Evolutionary conservation across 495 filamentous ascomycete species (phyloP).

Genomic region (Podospora bellae-mahoneyi): DNA sequence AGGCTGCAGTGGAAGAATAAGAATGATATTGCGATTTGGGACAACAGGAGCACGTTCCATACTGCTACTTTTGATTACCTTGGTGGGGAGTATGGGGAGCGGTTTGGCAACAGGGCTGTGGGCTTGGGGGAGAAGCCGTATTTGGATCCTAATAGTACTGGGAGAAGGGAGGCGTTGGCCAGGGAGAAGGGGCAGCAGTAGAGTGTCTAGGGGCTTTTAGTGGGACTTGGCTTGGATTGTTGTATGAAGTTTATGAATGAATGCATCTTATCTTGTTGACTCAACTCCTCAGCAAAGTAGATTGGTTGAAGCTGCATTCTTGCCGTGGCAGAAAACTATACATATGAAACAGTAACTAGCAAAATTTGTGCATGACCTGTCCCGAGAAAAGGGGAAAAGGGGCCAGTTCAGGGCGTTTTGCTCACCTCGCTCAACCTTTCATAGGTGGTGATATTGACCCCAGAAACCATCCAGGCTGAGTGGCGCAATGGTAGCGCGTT

Average conservation of each 20-base stretch:
- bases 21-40: constrained; percentile 72
- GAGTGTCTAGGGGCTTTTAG: neutral
- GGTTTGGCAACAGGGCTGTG: constrained; percentile 60
- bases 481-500: constrained; percentile 15
- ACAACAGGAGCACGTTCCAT: constrained; percentile 67
- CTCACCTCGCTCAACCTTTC: neutral
- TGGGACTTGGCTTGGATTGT: neutral
- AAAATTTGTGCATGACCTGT: too few species aligned
- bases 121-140: constrained; percentile 65
- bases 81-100: constrained; percentile 49
- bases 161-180: constrained; percentile 51
- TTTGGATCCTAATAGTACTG: constrained; percentile 57
- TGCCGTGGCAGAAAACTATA: too few species aligned
- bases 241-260: neutral
- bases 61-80: constrained; percentile 64
- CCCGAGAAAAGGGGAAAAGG: neutral
- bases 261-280: neutral
- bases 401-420: neutral
- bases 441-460: neutral
- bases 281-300: too few species aligned
- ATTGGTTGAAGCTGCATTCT: too few species aligned
- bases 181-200: neutral
- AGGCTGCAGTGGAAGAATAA: constrained; percentile 60
- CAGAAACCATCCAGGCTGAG: neutral
- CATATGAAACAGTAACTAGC: too few species aligned